A percentile compares a stretch with the other conserved stretches of the same genome.
These are phyloP conservation scores for Biscutella laevigata DNA, from an alignment of 441 rosid genomes.

Conservation along the genomic window DNA sequence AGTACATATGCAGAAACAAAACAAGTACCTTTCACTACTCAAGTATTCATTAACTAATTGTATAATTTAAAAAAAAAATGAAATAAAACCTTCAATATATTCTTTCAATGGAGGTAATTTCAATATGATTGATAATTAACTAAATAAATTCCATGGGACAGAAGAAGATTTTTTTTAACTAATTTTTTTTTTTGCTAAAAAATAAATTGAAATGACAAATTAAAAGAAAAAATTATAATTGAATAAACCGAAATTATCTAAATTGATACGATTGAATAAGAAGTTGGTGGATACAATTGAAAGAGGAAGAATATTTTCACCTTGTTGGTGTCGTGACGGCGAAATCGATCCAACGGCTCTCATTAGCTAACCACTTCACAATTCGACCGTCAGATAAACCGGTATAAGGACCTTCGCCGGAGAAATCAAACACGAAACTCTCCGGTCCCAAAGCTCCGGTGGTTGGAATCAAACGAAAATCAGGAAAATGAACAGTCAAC, in stretches of 20 bases:
- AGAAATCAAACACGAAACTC: slow-evolving; percentile 39
- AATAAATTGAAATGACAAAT: too few species aligned
- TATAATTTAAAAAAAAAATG: too few species aligned
- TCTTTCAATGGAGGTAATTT: neutral
- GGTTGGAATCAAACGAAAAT: slow-evolving; percentile 23
- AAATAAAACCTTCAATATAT: neutral
- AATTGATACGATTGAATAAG: too few species aligned
- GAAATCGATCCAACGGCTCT: slow-evolving; percentile 40
- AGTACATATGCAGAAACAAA: slow-evolving; percentile 22
- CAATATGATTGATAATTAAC: neutral
- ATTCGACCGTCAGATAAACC: slow-evolving; percentile 53
- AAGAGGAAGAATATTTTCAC: slow-evolving; percentile 11
- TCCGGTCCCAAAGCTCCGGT: slow-evolving; percentile 42
- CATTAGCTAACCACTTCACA: slow-evolving; percentile 37
- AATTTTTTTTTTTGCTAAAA: too few species aligned
- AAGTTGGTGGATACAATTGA: slow-evolving; percentile 18
- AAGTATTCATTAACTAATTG: neutral
- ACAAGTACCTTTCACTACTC: neutral
- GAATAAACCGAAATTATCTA: too few species aligned
- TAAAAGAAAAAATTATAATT: too few species aligned
- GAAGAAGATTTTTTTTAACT: too few species aligned
- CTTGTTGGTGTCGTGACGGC: slow-evolving; percentile 37
- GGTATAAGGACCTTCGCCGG: slow-evolving; percentile 46
- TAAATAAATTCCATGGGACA: slow-evolving; percentile 14
- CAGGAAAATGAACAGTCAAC: slow-evolving; percentile 6